A percentile compares a stretch with the other conserved stretches of the same genome.
Evolutionary conservation across 345 rosid genomes (phyloP).

Genomic region (Gossypium turneri): DNA sequence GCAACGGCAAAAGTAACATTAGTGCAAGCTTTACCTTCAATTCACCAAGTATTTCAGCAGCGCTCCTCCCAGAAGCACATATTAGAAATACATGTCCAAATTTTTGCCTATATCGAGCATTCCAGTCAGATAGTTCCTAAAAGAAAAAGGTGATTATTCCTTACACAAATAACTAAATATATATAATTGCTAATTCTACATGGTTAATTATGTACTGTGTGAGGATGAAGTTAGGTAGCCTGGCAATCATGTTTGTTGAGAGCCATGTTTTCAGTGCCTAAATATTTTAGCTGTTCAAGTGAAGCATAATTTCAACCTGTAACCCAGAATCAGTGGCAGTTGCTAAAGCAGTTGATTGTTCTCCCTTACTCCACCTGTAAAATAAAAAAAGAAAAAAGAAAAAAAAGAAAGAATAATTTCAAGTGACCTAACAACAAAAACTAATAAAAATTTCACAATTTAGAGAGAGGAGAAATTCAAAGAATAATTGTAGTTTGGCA

Average conservation of each 20-base stretch:
- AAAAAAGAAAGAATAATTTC: not conserved
- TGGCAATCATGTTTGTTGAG: not conserved
- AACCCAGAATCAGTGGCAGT: conserved; percentile 63
- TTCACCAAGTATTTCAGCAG: conserved; percentile 64
- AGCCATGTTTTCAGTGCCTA: not conserved
- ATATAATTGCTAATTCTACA: not conserved
- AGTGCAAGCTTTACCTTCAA: conserved; percentile 52
- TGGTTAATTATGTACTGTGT: not conserved
- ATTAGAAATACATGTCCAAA: conserved; percentile 78
- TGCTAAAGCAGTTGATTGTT: conserved; percentile 83
- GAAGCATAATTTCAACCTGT: conserved; percentile 40
- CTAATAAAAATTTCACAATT: not conserved
- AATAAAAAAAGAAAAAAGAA: too few species aligned
- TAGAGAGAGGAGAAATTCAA: not conserved
- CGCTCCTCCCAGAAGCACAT: conserved; percentile 73
- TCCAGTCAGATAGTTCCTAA: conserved; percentile 76
- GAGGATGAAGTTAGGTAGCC: not conserved
- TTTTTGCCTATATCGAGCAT: conserved; percentile 47
- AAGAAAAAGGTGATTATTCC: conserved; percentile 3
- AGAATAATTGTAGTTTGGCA: not conserved
- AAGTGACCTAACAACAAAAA: not conserved
- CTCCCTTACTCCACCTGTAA: conserved; percentile 64
- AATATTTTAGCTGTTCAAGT: not conserved
- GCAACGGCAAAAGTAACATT: not conserved
- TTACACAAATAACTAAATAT: not conserved